A percentile compares a stretch with the other conserved stretches of the same genome.
These are phyloP conservation scores for Haplographium delicatum DNA, from an alignment of 495 filamentous ascomycete species.

Conservation along the genomic window DNA sequence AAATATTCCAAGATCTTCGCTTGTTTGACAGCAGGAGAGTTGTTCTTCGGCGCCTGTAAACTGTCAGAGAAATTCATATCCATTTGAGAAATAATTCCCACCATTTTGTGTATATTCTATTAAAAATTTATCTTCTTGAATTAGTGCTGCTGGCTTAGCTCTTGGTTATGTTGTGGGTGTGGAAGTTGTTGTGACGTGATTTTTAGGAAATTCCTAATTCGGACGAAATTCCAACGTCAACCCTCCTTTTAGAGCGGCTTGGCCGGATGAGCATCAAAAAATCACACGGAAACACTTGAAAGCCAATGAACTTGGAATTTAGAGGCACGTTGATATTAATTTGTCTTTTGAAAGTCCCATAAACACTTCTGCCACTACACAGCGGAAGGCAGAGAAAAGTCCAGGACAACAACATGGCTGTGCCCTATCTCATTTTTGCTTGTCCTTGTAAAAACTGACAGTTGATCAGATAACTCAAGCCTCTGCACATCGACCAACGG, in stretches of 20 bases:
- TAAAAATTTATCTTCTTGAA: background rate
- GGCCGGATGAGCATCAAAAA: no score
- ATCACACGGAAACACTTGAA: no score
- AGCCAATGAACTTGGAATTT: no score
- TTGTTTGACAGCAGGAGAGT: slow-evolving; percentile 55
- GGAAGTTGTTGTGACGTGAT: background rate
- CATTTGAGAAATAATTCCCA: background rate
- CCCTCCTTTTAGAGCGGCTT: no score
- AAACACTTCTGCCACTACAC: background rate
- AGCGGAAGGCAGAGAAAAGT: slow-evolving; percentile 7
- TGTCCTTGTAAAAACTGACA: slow-evolving; percentile 20
- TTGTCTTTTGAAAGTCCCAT: no score
- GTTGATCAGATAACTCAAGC: slow-evolving; percentile 9
- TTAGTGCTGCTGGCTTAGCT: no score
- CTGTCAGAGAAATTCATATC: background rate
- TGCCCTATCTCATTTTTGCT: background rate
- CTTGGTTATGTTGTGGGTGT: background rate
- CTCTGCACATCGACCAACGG: slow-evolving; percentile 18
- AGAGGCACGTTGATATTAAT: no score
- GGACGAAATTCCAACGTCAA: no score
- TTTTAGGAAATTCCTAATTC: no score
- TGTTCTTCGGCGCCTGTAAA: slow-evolving; percentile 54
- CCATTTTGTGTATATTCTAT: background rate
- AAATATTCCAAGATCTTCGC: slow-evolving; percentile 59
- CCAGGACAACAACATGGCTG: slow-evolving; percentile 16